phyloP scores from a whole-genome alignment of 441 rosid species.

The Melastoma candidum region DNA sequence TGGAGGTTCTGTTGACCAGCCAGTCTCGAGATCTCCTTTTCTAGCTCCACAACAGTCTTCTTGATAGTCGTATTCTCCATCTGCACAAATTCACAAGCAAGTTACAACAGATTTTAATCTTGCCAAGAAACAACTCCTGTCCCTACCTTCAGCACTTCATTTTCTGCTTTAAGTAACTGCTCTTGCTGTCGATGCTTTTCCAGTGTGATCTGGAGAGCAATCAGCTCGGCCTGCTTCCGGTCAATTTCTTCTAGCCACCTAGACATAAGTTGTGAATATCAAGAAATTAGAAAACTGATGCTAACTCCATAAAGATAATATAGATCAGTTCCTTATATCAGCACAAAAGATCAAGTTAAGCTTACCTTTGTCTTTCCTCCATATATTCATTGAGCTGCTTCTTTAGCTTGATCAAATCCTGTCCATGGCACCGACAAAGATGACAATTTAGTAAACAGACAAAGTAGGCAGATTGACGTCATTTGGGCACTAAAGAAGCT shows the following conservation, averaged over 20 bases:
- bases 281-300: too few relatives aligned
- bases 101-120: not conserved
- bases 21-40: conserved; percentile 70
- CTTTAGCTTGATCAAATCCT: conserved; percentile 57
- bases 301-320: conserved; percentile 7
- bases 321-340: not conserved
- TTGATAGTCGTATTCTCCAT: conserved; percentile 60
- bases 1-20: conserved; percentile 90
- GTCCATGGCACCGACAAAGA: conserved; percentile 31
- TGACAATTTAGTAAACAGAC: not conserved
- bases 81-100: conserved; percentile 24
- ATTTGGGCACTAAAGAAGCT: conserved; percentile 8
- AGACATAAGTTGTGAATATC: not conserved
- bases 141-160: conserved; percentile 72
- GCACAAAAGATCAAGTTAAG: conserved; percentile 9
- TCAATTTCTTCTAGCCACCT: conserved; percentile 95
- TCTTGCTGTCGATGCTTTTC: conserved; percentile 69
- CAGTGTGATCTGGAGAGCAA: conserved; percentile 57
- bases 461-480: not conserved
- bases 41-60: conserved; percentile 62
- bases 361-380: conserved; percentile 81
- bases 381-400: conserved; percentile 65
- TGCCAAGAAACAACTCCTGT: conserved; percentile 2
- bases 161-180: conserved; percentile 64
- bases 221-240: conserved; percentile 67